Evolutionary conservation across 257 asterid genomes (phyloP).

Genomic region (Avicennia marina): DNA sequence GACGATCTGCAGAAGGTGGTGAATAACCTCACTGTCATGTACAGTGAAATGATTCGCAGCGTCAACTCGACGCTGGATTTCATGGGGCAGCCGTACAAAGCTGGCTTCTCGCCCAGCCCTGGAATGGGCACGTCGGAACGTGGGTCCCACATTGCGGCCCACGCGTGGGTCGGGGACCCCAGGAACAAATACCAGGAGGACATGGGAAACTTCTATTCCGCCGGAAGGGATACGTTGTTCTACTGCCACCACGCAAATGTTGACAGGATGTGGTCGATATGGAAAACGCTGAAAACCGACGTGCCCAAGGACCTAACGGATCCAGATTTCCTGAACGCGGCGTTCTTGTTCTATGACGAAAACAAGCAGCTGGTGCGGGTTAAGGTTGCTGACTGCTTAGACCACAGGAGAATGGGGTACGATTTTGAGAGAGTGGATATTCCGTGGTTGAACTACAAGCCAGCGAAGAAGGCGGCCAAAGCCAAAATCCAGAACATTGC

Average conservation of each 20-base stretch:
- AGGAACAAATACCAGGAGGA: conserved; percentile 28
- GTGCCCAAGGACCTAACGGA: conserved; percentile 28
- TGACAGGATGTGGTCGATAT: conserved; percentile 64
- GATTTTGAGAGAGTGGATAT: conserved; percentile 22
- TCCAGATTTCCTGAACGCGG: conserved; percentile 32
- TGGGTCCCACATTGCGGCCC: conserved; percentile 40
- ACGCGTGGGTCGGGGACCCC: conserved; percentile 42
- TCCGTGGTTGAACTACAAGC: conserved; percentile 46
- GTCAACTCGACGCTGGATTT: conserved; percentile 30
- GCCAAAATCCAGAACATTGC: conserved; percentile 16
- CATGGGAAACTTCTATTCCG: conserved; percentile 65
- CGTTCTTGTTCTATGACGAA: conserved; percentile 56
- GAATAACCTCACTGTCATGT: conserved; percentile 31
- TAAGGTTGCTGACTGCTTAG: conserved; percentile 28
- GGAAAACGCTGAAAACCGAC: conserved; percentile 29
- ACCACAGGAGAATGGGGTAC: conserved; percentile 34
- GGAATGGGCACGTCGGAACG: conserved; percentile 48
- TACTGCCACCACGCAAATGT: conserved; percentile 61
- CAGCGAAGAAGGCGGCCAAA: conserved; percentile 15
- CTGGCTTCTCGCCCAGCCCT: conserved; percentile 26
- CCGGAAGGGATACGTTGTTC: conserved; percentile 53
- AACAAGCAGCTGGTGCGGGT: conserved; percentile 36
- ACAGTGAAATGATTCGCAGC: conserved; percentile 37
- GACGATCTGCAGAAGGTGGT: conserved; percentile 19
- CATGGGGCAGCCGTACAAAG: conserved; percentile 34